Evolutionary conservation across 106 monocot species (phyloP).

Genomic region (Xerophyta viscosa): DNA sequence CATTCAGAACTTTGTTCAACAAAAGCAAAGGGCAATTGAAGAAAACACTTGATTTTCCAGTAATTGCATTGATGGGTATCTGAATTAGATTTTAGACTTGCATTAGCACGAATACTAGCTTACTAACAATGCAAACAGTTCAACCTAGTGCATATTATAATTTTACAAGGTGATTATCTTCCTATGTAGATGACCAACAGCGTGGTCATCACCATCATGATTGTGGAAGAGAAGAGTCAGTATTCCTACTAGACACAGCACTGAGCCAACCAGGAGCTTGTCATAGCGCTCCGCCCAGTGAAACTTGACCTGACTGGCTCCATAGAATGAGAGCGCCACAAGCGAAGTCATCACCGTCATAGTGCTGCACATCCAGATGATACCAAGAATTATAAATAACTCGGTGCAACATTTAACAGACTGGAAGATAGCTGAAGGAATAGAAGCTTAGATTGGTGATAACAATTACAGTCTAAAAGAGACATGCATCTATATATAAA

Average conservation of each 20-base stretch:
- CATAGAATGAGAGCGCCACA: slow-evolving; percentile 72
- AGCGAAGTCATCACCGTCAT: slow-evolving; percentile 68
- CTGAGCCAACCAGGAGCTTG: slow-evolving; percentile 73
- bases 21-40: too few relatives aligned
- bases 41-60: too few relatives aligned
- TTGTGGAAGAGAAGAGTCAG: slow-evolving; percentile 61
- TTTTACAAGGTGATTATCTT: slow-evolving; percentile 34
- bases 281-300: slow-evolving; percentile 81
- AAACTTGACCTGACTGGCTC: slow-evolving; percentile 65
- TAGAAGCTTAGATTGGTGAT: too few relatives aligned
- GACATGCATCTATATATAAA: too few relatives aligned
- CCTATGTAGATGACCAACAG: slow-evolving; percentile 29
- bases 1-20: slow-evolving; percentile 68
- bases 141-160: slow-evolving; percentile 26
- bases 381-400: neutral
- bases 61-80: too few relatives aligned
- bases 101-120: too few relatives aligned
- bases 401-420: neutral
- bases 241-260: slow-evolving; percentile 61
- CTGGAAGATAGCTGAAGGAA: too few relatives aligned
- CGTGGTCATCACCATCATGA: slow-evolving; percentile 31
- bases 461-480: too few relatives aligned
- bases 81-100: too few relatives aligned
- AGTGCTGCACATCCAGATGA: slow-evolving; percentile 34
- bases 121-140: neutral